These are phyloP conservation scores for Pseudogymnoascus pannorum DNA, from an alignment of 2,329 filamentous ascomycete species.

Conservation along the genomic window DNA sequence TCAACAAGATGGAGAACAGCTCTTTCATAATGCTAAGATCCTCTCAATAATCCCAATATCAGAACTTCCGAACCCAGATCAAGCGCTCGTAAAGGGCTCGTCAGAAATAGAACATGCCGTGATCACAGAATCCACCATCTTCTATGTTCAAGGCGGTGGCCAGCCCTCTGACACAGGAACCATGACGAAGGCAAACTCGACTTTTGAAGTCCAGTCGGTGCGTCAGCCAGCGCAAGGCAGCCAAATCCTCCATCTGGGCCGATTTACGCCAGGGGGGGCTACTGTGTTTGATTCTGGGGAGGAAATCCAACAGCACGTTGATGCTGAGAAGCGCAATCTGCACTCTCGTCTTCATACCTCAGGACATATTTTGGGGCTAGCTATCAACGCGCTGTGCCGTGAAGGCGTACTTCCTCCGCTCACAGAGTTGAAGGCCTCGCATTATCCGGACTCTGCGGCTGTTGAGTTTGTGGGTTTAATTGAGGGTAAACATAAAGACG, in stretches of 20 bases:
- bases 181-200: slow-evolving; percentile 34
- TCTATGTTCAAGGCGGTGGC: slow-evolving; percentile 68
- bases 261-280: slow-evolving; percentile 34
- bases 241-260: slow-evolving; percentile 59
- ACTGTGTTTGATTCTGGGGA: slow-evolving; percentile 36
- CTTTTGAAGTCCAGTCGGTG: slow-evolving; percentile 49
- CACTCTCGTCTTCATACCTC: slow-evolving; percentile 67
- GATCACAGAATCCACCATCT: slow-evolving; percentile 59
- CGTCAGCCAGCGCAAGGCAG: slow-evolving; percentile 45
- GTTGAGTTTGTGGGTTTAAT: slow-evolving; percentile 64
- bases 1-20: slow-evolving; percentile 1
- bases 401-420: slow-evolving; percentile 45
- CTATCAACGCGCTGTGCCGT: slow-evolving; percentile 50
- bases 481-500: slow-evolving; percentile 52
- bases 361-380: slow-evolving; percentile 63
- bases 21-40: slow-evolving; percentile 11
- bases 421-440: slow-evolving; percentile 63
- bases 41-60: slow-evolving; percentile 16
- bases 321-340: slow-evolving; percentile 51
- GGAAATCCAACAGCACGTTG: slow-evolving; percentile 48
- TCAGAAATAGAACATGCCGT: slow-evolving; percentile 47
- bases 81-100: slow-evolving; percentile 50
- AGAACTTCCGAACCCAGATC: slow-evolving; percentile 18
- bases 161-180: slow-evolving; percentile 61
- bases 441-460: slow-evolving; percentile 59